Evolutionary conservation across 495 filamentous ascomycete species (phyloP), one percentile per base, ranked within the genome.

Genomic region (Evernia prunastri): DNA sequence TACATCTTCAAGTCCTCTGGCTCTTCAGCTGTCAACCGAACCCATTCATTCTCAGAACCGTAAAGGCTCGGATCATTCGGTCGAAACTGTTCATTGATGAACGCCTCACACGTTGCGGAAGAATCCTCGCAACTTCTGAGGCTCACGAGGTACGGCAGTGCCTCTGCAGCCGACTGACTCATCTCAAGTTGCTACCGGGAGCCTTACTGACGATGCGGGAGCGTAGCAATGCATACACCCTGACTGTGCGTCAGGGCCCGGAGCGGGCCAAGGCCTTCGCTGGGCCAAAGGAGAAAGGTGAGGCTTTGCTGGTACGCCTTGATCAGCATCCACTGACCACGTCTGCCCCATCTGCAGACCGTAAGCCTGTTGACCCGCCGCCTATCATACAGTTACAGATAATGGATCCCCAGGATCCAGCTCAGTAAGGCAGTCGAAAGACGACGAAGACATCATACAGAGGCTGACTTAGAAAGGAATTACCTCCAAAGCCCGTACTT

Each of bases 291-390:
- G 85, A 86, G 64, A 87, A 87, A 73, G 77, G 79, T 82, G 68
- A 35, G 53, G 3, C 25, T 27, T 45, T 45, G 15, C 51, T 33
- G 29, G 33, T 20, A 35, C 40, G 36, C 25, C 39, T 60, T 13
- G 31, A 31, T 35, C 11, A 20, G n/a, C 31, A n/a, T 13, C 39
- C 17, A 47, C 60, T 49, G 59, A 49, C n/a, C 31, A 37, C 25
- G 10, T 33, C 25, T 58, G 53, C 57, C 43, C 36, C 42, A 6
- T 40, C 35, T 58, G 35, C 77, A 96, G 94, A 91, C 68, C 88
- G 94, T 68, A 96, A 96, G 75, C 91, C 94, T 4, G 86, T 98
- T 71, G 94, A 98, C 72, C 94, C 94, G 56, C 94, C 93, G 31
- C 94, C 94, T 59, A 90, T 97, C 71, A 81, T 97, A 36, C 90